Base-by-base conservation (phyloP, 768 basidiomycete genomes). In the Suillus occidentalis region DNA sequence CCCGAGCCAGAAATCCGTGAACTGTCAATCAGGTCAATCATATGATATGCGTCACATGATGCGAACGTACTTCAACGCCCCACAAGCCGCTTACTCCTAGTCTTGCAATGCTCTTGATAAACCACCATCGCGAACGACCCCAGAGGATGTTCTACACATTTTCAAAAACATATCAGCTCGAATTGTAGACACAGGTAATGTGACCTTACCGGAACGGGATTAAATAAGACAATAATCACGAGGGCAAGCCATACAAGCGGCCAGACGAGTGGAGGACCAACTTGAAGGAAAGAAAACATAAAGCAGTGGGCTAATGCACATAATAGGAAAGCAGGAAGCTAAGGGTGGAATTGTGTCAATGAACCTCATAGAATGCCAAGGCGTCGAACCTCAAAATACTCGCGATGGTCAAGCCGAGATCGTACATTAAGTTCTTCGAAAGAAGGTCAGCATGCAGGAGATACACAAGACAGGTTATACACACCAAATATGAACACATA, bases 1-100 rank as follows among this genome's bases (percentile, higher is more conserved):
- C 91, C 91, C 93, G 73, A 94, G 82, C 93, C 93, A 95, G 86
- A 94, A 92, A 80, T 94, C 93, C 18, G 88, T 77, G 73, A 95
- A 95, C 88, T 91, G 63, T 1, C 56, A 52, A 58, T 34, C 42
- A 20, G 37, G 60, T 68, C 66, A 66, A 66, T 65, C 39, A 70
- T 37, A 59, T 31, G 47, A 16, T 49, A 34, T 39, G 12, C 34
- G n/a, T 59, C 56, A 43, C 60, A 37, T 53, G 28, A 42, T 58
- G 36, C 36, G 16, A 40, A 67, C 64, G 71, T 68, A 92, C 92
- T 83, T 95, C 94, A 64, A 96, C 94, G 14, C 80, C 82, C 59
- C 83, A 84, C 39, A 80, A 81, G 3, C 96, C 95, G 22, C 92
- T 87, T 10, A 85, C 74, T 28, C 92, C 78, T 25, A 95, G 83